Conservation (phyloP, 202 grass and related monocot genomes). For the Setaria italica region DNA sequence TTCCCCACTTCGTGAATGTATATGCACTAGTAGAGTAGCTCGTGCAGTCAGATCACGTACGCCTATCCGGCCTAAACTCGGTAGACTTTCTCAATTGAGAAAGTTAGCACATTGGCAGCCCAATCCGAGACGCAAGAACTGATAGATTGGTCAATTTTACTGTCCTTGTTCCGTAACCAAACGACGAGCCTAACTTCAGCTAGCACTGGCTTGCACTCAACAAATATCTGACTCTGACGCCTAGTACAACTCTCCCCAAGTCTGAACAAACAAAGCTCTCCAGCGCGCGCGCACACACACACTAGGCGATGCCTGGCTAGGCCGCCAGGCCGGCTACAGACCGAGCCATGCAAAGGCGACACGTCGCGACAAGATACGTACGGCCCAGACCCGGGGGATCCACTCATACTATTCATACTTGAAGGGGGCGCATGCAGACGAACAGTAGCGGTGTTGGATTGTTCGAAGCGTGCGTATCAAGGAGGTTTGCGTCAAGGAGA, state of each 20-base stretch:
- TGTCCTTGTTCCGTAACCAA: slow-evolving; percentile 2
- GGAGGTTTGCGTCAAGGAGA: slow-evolving; percentile 20
- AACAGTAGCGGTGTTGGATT: slow-evolving; percentile 44
- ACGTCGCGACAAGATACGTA: slow-evolving; percentile 22
- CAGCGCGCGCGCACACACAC: background rate
- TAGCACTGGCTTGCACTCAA: slow-evolving; percentile 49
- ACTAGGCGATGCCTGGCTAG: slow-evolving; percentile 4
- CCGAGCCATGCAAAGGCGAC: background rate
- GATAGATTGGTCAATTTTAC: slow-evolving; percentile 23
- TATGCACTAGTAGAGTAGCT: too few species aligned
- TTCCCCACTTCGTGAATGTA: background rate
- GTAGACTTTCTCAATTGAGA: slow-evolving; percentile 31
- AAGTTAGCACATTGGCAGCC: slow-evolving; percentile 9
- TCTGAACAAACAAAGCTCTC: background rate
- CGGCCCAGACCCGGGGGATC: background rate
- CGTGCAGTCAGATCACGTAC: slow-evolving; percentile 1
- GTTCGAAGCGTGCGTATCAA: slow-evolving; percentile 10
- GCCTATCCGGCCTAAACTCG: slow-evolving; percentile 24
- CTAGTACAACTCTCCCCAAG: background rate
- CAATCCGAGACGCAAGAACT: slow-evolving; percentile 36
- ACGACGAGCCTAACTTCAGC: background rate
- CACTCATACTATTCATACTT: background rate
- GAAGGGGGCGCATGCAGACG: background rate
- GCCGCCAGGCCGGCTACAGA: background rate
- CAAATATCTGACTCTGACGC: slow-evolving; percentile 12